Evolutionary conservation across 1,139 yeast genomes (phyloP).

Genomic region (Hansenula lynferdii): DNA sequence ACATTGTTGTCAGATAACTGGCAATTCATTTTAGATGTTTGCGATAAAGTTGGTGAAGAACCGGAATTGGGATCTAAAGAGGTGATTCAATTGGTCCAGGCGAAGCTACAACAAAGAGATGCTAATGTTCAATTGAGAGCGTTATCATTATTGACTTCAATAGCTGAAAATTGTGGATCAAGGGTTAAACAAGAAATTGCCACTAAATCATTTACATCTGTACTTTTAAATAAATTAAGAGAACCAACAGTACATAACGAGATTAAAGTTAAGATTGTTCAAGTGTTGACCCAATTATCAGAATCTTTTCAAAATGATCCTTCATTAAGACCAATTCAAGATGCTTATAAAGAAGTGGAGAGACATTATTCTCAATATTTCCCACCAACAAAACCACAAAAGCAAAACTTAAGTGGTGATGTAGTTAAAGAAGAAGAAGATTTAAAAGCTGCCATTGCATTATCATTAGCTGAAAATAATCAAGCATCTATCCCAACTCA

Average conservation of each 20-base stretch:
- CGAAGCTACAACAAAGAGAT: conserved; percentile 51
- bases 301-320: conserved; percentile 63
- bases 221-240: conserved; percentile 49
- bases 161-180: conserved; percentile 94
- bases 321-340: conserved; percentile 64
- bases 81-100: conserved; percentile 34
- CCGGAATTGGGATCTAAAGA: conserved; percentile 51
- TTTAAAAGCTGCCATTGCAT: conserved; percentile 67
- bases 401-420: conserved; percentile 44
- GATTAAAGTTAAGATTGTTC: conserved; percentile 63
- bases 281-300: conserved; percentile 61
- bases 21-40: conserved; percentile 76
- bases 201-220: conserved; percentile 56
- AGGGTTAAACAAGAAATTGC: conserved; percentile 81
- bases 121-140: conserved; percentile 80
- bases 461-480: conserved; percentile 61
- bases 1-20: conserved; percentile 83
- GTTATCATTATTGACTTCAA: conserved; percentile 62
- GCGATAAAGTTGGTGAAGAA: conserved; percentile 70
- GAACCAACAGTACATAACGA: conserved; percentile 58
- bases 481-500: conserved; percentile 8
- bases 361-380: conserved; percentile 41
- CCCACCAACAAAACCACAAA: conserved; percentile 60
- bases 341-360: conserved; percentile 46
- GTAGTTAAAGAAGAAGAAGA: conserved; percentile 71